Evolutionary conservation across 495 filamentous ascomycete species (phyloP), one percentile per base, ranked within the genome.

Genomic region (Bryoglossum gracile): DNA sequence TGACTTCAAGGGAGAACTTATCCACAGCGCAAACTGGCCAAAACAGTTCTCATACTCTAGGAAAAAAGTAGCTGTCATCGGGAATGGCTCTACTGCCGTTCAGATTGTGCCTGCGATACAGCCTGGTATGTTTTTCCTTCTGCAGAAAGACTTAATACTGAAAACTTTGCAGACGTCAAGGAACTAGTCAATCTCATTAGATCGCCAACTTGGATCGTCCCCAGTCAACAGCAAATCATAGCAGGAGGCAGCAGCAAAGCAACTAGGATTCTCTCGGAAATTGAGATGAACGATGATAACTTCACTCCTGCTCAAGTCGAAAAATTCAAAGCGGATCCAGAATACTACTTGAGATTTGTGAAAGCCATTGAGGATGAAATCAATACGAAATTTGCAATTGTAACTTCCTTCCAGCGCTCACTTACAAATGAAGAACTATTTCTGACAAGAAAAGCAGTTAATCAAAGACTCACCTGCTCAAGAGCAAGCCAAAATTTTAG

Each of bases 141-240:
- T 65, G 48, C 64, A 53, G 8, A 14, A 30, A 19, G 65, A 67
- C 59, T 19, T n/a, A 8, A 21, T 32, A 65, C 67, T 21, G 68
- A 73, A 38, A 72, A 72, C 53, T 45, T 75, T 18, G 70, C 73
- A 14, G 57, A 65, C 9, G 78, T 80, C 11, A 56, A 63, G 13
- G 66, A 71, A 18, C 63, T 75, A 33, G 77, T 82, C 50, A 74
- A 83, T 63, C 86, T 83, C 44, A 76, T 75, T 6, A 72, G 83
- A 14, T 79, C 77, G 49, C 72, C 68, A 19, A 81, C 80, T 2
- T 87, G 83, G 83, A 76, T 87, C 16, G 73, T 77, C 1, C 70
- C 66, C 64, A 54, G 65, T 67, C 43, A 59, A 66, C 40, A 72
- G 44, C 45, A 66, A 46, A 59, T 64, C 0, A 70, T 72, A 67